Conservation (phyloP, 805 yeast species). For the Lachancea meyersii region DNA sequence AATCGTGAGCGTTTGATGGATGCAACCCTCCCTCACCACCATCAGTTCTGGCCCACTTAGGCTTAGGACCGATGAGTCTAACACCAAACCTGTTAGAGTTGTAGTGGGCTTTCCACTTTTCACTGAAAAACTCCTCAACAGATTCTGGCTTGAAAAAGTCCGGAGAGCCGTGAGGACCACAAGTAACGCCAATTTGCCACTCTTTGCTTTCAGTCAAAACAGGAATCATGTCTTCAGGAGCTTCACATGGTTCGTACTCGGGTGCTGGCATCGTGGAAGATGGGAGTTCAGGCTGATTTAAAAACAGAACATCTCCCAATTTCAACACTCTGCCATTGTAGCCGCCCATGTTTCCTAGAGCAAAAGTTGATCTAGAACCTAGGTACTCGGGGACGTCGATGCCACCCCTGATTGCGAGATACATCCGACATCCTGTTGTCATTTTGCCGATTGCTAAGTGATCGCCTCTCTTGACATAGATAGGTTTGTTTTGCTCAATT, state of each 20-base stretch:
- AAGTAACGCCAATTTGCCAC: conserved; percentile 89
- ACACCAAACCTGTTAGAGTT: conserved; percentile 97
- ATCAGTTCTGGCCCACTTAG: conserved; percentile 90
- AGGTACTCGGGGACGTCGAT: conserved; percentile 89
- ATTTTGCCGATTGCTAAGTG: conserved; percentile 76
- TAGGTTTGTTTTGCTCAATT: conserved; percentile 65
- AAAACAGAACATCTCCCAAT: conserved; percentile 83
- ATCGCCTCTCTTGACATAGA: conserved; percentile 67
- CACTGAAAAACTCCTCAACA: conserved; percentile 64
- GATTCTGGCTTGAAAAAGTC: conserved; percentile 82
- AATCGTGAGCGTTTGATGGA: conserved; percentile 98
- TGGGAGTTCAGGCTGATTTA: conserved; percentile 69
- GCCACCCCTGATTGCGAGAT: conserved; percentile 87
- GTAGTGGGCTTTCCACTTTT: conserved; percentile 92
- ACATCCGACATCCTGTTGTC: conserved; percentile 78
- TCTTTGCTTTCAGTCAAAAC: conserved; percentile 27
- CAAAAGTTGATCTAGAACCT: conserved; percentile 95
- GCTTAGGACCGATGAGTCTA: conserved; percentile 90
- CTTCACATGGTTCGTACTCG: conserved; percentile 50
- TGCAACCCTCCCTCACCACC: conserved; percentile 98
- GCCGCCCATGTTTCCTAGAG: conserved; percentile 89
- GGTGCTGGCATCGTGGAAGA: conserved; percentile 71
- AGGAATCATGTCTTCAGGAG: conserved; percentile 43
- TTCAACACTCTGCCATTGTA: conserved; percentile 87
- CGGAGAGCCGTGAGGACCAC: conserved; percentile 98